Conservation (phyloP, 352 stramenopile species). For the Globisporangium cystogenes region DNA sequence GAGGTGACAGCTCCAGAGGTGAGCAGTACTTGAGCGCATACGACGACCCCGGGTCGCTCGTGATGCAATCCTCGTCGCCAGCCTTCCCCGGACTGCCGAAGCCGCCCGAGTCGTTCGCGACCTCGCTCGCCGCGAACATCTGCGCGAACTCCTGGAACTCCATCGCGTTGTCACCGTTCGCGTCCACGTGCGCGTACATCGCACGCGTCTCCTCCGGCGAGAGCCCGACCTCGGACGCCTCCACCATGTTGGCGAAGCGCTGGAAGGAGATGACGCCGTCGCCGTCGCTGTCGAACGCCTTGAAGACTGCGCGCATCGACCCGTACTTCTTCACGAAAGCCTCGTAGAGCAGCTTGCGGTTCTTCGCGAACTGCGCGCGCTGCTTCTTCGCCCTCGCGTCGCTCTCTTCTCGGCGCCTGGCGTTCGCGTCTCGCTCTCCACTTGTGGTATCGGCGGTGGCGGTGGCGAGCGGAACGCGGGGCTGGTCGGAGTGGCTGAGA, state of each 20-base stretch:
- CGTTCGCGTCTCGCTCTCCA: neutral
- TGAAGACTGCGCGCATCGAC: constrained; percentile 72
- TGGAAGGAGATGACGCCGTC: constrained; percentile 71
- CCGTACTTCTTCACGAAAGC: constrained; percentile 72
- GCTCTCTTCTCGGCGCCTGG: neutral
- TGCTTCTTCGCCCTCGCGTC: constrained; percentile 10
- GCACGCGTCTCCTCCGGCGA: constrained; percentile 27
- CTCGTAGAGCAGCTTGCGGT: constrained; percentile 48
- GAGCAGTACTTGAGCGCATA: constrained; percentile 62
- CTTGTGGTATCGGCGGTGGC: neutral
- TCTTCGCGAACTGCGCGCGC: constrained; percentile 23
- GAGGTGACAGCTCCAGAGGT: constrained; percentile 53
- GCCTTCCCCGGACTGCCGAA: neutral
- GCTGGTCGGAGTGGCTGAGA: neutral
- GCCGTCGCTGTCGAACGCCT: constrained; percentile 58
- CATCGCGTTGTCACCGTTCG: constrained; percentile 69
- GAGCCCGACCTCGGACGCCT: constrained; percentile 56
- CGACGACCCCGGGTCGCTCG: constrained; percentile 43
- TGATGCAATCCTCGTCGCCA: constrained; percentile 5
- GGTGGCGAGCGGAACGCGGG: neutral
- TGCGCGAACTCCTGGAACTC: constrained; percentile 67
- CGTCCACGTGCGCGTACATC: constrained; percentile 55
- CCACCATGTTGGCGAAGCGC: constrained; percentile 68
- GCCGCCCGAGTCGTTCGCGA: neutral
- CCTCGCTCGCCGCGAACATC: constrained; percentile 48